Evolutionary conservation across 2,329 filamentous ascomycete species (phyloP).

Genomic region (Arthroderma uncinatum): DNA sequence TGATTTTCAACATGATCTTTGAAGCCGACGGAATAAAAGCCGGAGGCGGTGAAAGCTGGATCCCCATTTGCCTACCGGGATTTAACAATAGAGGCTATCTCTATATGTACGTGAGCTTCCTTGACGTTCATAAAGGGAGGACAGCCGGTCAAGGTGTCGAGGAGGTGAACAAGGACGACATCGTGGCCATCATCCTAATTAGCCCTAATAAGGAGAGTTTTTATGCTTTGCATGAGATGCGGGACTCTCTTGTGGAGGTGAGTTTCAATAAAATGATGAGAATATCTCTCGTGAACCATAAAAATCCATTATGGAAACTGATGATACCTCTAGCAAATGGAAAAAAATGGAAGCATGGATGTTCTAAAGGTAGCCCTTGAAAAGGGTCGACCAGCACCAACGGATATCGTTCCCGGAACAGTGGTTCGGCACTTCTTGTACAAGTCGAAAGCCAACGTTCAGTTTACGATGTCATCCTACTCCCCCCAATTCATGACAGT

Average conservation of each 20-base stretch:
- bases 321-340: conserved; percentile 48
- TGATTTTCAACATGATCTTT: conserved; percentile 99
- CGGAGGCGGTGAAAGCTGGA: conserved; percentile 94
- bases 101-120: conserved; percentile 98
- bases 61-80: conserved; percentile 85
- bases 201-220: conserved; percentile 90
- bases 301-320: neutral
- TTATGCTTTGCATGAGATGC: conserved; percentile 69
- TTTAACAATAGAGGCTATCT: conserved; percentile 96
- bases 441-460: conserved; percentile 87
- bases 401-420: conserved; percentile 68
- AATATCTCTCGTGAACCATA: neutral
- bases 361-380: conserved; percentile 62
- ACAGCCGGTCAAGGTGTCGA: conserved; percentile 17
- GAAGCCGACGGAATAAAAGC: conserved; percentile 85
- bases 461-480: conserved; percentile 84
- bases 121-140: conserved; percentile 45
- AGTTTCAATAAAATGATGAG: conserved; percentile 13
- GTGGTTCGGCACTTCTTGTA: conserved; percentile 86
- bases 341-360: conserved; percentile 62
- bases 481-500: conserved; percentile 53
- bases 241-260: conserved; percentile 49
- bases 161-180: conserved; percentile 46
- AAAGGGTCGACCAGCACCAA: conserved; percentile 57
- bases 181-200: conserved; percentile 83